Evolutionary conservation across 225 moss, liverwort and hornwort genomes (phyloP), one percentile per base, ranked within the genome.

Genomic region (Pseudisothecium myosuroides): DNA sequence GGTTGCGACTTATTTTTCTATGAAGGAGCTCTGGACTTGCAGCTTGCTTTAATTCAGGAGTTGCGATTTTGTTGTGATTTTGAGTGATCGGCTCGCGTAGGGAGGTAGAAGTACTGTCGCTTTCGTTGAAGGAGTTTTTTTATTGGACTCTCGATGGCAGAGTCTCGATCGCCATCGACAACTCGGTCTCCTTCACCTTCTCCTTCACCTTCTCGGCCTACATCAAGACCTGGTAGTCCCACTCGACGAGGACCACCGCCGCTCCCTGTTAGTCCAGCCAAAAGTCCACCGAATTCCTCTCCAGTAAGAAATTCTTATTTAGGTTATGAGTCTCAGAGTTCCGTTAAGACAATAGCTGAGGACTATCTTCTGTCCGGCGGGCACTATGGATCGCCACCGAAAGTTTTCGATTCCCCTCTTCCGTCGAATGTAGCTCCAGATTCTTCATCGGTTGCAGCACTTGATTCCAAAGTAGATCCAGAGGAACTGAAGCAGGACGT

Each of bases 391-490:
- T 87, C 91, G 61, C 94, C 92, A 60, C 83, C 90, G 61, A 83
- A 85, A 71, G 86, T 90, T 80, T 71, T 85, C 37, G 81, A 93
- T 86, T 94, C 93, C 50, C 60, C 39, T 36, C 79, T 92, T 59
- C 88, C 92, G 36, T 90, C 93, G 31, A 91, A 87, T 39, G 92
- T 90, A 65, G 84, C 94, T 77, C 64, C 92, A 41, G 89, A 93
- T 87, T 93, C 92, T 18, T 94, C 94, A 69, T 94, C 94, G 39
- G 43, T 93, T 84, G 94, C 91, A 81, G 76, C 93, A 50, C 90
- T 93, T 45, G 92, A 92, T 79, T 82, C 88, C 45, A 88, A 90
- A 89, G 22, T 94, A 49, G 90, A 89, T 77, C 93, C 91, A 81
- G 87, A 91, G 64, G 84, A 90, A 59, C 72, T 93, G 91, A 91